These are phyloP conservation scores for Scenedesmus sp. DNA, from an alignment of 163 green algal genomes.

Conservation along the genomic window DNA sequence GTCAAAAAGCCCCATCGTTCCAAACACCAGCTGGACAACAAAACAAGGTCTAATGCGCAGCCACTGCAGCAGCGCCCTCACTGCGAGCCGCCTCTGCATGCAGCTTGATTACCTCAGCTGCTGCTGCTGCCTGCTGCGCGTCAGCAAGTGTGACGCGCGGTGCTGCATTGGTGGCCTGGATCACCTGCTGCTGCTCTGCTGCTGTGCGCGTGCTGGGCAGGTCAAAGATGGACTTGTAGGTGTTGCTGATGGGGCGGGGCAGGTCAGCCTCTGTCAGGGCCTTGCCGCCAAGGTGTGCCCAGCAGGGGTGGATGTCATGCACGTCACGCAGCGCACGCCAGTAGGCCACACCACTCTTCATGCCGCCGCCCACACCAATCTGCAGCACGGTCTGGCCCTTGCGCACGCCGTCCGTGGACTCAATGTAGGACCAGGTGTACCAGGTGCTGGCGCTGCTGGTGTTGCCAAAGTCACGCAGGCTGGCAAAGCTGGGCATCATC, in stretches of 20 bases:
- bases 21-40: background rate
- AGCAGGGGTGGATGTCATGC: constrained; percentile 52
- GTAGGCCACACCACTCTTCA: constrained; percentile 61
- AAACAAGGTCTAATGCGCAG: background rate
- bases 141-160: constrained; percentile 10
- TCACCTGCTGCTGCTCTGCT: background rate
- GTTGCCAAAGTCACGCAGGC: constrained; percentile 53
- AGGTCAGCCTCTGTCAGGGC: constrained; percentile 58
- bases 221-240: constrained; percentile 50
- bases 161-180: background rate
- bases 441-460: constrained; percentile 57
- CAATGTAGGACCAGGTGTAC: constrained; percentile 73
- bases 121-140: background rate
- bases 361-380: constrained; percentile 71
- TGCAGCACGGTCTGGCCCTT: constrained; percentile 68
- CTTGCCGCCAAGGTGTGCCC: constrained; percentile 55
- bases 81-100: constrained; percentile 20
- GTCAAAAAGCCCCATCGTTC: background rate
- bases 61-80: background rate
- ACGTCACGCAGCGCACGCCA: constrained; percentile 61
- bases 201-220: background rate
- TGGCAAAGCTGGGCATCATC: constrained; percentile 72
- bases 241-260: constrained; percentile 58
- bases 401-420: constrained; percentile 65
- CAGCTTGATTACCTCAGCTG: constrained; percentile 33